Evolutionary conservation across 768 basidiomycete genomes (phyloP), one percentile per base, ranked within the genome.

Genomic region (Kwoniella europaea): DNA sequence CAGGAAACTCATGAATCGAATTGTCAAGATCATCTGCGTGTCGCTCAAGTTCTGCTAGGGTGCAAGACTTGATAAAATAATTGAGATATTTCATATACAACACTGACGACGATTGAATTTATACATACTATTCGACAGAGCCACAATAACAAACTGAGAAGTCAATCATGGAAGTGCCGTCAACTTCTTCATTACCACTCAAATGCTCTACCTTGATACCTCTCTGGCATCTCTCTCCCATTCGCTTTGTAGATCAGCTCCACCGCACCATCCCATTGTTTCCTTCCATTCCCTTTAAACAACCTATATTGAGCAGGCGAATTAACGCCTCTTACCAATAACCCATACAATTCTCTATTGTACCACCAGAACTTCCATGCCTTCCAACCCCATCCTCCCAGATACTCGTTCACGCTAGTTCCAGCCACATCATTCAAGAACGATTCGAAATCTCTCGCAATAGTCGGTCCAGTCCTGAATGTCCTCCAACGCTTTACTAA

Each of bases 331-430:
- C 60, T 57, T 53, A 64, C 24, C n/a, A 72, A 4, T 20, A 68
- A 22, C 29, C 43, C 35, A 58, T 65, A 72, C 20, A 72, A 57
- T 20, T 65, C 65, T 15, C 56, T 15, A 22, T 72, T 22, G 3
- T 22, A 56, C 67, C 66, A 72, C 67, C 71, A 72, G 46, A 68
- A 72, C 43, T 42, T 64, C 66, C 66, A 68, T 10, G 35, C 71
- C 35, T 57, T 43, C 56, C 62, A 58, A 24, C 71, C 67, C 71
- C 71, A 72, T 24, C 71, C 67, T 7, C 71, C 67, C 9, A 68
- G 55, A 10, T 62, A 46, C 67, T 72, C 71, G n/a, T 67, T 63
- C 10, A 72, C 54, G 20, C 41, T 43, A 3, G 52, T 72, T 18
- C 71, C 71, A n/a, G 63, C 67, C 4, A 52, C 71, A 16, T 56